Base-by-base conservation (phyloP, 176 grass and related monocot genomes). In the Themeda triandra region DNA sequence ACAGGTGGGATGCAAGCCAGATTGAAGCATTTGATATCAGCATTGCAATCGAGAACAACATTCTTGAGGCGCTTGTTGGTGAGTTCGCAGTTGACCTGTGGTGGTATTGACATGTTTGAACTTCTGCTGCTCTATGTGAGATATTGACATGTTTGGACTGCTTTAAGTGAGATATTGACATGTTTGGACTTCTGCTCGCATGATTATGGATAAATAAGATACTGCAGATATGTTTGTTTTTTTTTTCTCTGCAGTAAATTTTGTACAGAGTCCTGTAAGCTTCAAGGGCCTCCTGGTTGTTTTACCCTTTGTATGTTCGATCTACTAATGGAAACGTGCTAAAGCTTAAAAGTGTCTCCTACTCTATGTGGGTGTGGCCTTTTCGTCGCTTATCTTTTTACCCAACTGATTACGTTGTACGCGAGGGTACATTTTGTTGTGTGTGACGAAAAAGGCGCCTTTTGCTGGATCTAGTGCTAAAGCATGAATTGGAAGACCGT, bases 11-110 rank as follows among this genome's bases (percentile, higher is more conserved):
- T 64, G 65, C 14, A 31, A 88, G 53, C 60, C 71, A 65, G 5
- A 65, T 86, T 24, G 90, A 98, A 51, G 87, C 73, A 37, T 91
- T 88, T 86, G 91, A 93, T 67, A 82, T 91, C 63, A 88, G 95
- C 58, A n/a, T 82, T 7, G 85, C 88, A 59, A 86, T 98, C 17
- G 92, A 91, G 84, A 79, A 78, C 8, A 54, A 92, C 70, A 90
- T 98, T 85, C 87, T 98, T 9, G 73, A 91, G 40, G 83, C 80
- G 0, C 85, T 98, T 3, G 72, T 95, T 23, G 73, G 79, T 23
- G 95, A 98, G 41, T 88, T 94, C 46, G 71, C 86, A 13, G 74
- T 84, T 10, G 85, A 94, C 60, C 75, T 90, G 8, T 79, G 82
- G 11, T 78, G 85, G 10, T 45, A 21, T 6, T 63, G 15, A 45